These are phyloP conservation scores for Diaporthe citriasiana DNA, from an alignment of 2,329 filamentous ascomycete species.

Conservation along the genomic window DNA sequence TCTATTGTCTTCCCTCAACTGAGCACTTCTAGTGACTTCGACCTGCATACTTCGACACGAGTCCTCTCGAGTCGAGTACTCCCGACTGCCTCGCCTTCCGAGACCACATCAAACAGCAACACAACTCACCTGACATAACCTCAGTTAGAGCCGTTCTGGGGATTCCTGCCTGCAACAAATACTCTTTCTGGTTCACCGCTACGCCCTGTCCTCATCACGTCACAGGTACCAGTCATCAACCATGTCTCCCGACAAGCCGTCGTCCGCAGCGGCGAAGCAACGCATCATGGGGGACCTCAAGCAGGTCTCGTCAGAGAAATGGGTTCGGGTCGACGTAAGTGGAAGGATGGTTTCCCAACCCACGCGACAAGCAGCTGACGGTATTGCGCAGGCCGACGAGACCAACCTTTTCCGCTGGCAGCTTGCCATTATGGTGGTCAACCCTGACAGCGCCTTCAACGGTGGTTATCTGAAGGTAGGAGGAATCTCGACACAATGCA, in stretches of 20 bases:
- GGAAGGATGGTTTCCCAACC: not conserved
- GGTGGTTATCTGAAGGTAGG: conserved; percentile 87
- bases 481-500: conserved; percentile 7
- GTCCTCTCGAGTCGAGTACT: conserved; percentile 16
- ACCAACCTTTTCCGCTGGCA: conserved; percentile 91
- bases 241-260: conserved; percentile 55
- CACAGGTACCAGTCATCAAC: conserved; percentile 34
- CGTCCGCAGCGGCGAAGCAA: conserved; percentile 69
- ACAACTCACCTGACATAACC: not conserved
- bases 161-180: not conserved
- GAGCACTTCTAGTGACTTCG: conserved; percentile 15
- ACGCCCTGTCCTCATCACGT: not conserved
- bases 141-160: not conserved
- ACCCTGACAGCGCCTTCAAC: conserved; percentile 91
- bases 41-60: conserved; percentile 10
- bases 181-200: not conserved
- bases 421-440: conserved; percentile 91
- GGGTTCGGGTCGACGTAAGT: conserved; percentile 88
- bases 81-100: conserved; percentile 4
- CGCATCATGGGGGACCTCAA: conserved; percentile 92
- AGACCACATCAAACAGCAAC: not conserved
- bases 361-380: conserved; percentile 34
- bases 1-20: not conserved
- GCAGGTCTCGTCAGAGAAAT: conserved; percentile 87
- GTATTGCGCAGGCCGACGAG: conserved; percentile 73